Evolutionary conservation across 352 stramenopile species (phyloP), one percentile per base, ranked within the genome.

Genomic region (Pythium vanterpoolii): DNA sequence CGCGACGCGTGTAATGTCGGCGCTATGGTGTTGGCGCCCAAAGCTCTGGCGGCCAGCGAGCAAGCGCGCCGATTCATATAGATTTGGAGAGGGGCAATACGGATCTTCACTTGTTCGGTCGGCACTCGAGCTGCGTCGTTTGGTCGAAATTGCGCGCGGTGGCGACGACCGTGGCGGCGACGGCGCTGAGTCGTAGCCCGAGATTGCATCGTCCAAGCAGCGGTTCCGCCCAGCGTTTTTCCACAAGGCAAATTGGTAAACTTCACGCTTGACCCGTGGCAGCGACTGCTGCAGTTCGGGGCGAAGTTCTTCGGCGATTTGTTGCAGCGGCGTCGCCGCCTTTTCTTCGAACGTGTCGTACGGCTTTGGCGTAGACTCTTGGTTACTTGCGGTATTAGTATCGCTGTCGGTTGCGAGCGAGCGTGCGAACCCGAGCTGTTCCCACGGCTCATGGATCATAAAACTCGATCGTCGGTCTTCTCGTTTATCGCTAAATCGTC

Each of bases 381-480:
- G 5, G 5, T 56, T 14, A 4, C n/a, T 45, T 18, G 30, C n/a
- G n/a, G n/a, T 42, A 16, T 46, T 36, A 14, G 39, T 11, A 2
- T 33, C 39, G 26, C 16, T 42, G 14, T 56, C 43, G 1, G 59
- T 34, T 2, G 59, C 52, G 5, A 45, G 54, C 6, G 68, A 73
- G 1, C 68, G 66, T 11, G 66, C 49, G n/a, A 73, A 63, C 2
- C 77, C 77, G 11, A 86, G 56, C 19, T 86, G 72, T 45, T 82
- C 74, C 31, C 86, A 49, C 1, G 74, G 68, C 26, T 77, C 71
- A 4, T 76, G 79, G 53, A 89, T 84, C 18, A 75, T 80, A 45
- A 87, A 89, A 42, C 79, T 89, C 49, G 72, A 82, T n/a, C 79
- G 74, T 38, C 76, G 66, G 23, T 86, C 72, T 31, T 84, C 52